Evolutionary conservation across 73 alveolate species (phyloP), one percentile per base, ranked within the genome.

Genomic region (Tetrahymena thermophila): DNA sequence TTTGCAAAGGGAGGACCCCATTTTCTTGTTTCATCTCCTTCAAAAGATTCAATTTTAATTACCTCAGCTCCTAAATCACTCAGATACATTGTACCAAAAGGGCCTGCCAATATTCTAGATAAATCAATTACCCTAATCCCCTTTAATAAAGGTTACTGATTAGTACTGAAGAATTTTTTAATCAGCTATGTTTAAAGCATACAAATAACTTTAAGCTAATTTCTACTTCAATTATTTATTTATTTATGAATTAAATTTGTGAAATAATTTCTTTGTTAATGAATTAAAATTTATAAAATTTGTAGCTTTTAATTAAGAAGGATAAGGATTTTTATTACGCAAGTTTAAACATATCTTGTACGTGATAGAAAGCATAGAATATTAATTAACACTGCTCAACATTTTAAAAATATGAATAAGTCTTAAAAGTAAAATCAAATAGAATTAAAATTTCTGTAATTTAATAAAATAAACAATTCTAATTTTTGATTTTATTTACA

Each of bases 1-100:
- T 96, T 97, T 16, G 94, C 93, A 93, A 95, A 98, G 11, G 99
- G 99, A 10, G 99, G 99, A 25, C 99, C 99, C 99, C 99, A 98
- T 84, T 96, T 89, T 71, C 99, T 85, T 35, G 98, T 98, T 94
- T 97, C 99, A 93, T 97, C 99, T 4, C 99, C 99, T 43, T 58
- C 96, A 37, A 98, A 97, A 50, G 94, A 85, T 89, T 98, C 99
- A 44, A 98, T 95, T 93, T 98, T 98, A 42, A 98, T 98, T 8
- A 97, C 98, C 50, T 97, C 97, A 14, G 98, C 98, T 35, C 98
- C 98, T 84, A 96, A 56, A 94, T 97, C 98, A 16, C 98, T 94
- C 0, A 98, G 94, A 97, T 95, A 89, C 96, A 98, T 84, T 14
- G 98, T 96, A 25, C 97, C 97, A 93, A 93, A 96, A 43, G 98